Evolutionary conservation across 2,329 filamentous ascomycete genomes (phyloP).

Genomic region (Corynespora cassiicola): DNA sequence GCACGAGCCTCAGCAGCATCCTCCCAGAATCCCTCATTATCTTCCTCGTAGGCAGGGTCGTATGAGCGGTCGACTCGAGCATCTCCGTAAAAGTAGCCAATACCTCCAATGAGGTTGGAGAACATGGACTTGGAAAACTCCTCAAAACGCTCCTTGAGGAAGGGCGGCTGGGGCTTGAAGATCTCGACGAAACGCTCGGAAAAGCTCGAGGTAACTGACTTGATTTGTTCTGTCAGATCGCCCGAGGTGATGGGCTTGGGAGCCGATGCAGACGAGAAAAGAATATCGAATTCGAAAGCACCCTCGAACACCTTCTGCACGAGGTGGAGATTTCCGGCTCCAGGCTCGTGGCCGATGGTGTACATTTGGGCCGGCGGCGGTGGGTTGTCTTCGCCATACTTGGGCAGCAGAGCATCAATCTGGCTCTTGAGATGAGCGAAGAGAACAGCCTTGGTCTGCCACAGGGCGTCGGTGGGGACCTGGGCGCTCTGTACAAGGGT

Average conservation of each 20-base stretch:
- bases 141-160: conserved; percentile 73
- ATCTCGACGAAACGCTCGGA: conserved; percentile 75
- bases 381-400: conserved; percentile 66
- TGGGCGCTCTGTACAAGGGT: conserved; percentile 78
- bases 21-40: conserved; percentile 94
- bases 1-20: conserved; percentile 81
- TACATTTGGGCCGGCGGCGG: conserved; percentile 88
- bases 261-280: conserved; percentile 83
- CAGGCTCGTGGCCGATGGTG: conserved; percentile 73
- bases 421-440: conserved; percentile 70
- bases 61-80: conserved; percentile 89
- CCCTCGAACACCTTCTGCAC: conserved; percentile 93
- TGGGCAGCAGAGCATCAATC: conserved; percentile 64
- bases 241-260: conserved; percentile 60
- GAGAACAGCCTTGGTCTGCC: conserved; percentile 78
- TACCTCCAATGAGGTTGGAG: conserved; percentile 90
- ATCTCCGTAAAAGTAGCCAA: conserved; percentile 93
- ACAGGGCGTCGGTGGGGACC: conserved; percentile 72
- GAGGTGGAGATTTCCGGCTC: conserved; percentile 80
- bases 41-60: conserved; percentile 92
- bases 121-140: conserved; percentile 89
- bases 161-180: conserved; percentile 78
- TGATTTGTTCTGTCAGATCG: conserved; percentile 74
- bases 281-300: conserved; percentile 87
- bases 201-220: conserved; percentile 71